Base-by-base conservation (phyloP, 2,329 filamentous ascomycete species). In the Thelonectria rubi region DNA sequence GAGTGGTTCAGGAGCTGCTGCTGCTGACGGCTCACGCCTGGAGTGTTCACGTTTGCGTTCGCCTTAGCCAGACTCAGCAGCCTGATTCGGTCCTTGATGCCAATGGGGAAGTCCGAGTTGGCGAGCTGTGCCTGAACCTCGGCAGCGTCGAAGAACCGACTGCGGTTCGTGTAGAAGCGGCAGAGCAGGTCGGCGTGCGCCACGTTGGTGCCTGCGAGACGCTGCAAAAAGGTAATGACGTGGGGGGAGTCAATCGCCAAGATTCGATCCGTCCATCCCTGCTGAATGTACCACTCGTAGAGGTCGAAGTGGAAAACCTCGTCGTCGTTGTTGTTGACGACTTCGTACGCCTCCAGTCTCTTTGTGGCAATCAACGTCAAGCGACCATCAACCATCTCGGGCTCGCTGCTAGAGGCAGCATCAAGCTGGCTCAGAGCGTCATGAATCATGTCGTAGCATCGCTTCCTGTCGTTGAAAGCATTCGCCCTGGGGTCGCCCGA, bases 261-360 rank as follows among this genome's bases (percentile, higher is more conserved):
- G 26, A 99, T 85, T 14, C 93, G 90, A 65, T 97, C 93, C 10
- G 88, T 91, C 88, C 92, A 94, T 17, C 91, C 90, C 74, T 94
- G 89, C 55, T 85, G 79, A 67, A 98, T 88, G 77, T 99, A 99
- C 94, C 95, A 99, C 72, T 97, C 94, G 75, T 97, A 99, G n/a
- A 99, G 84, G 71, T 92, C 93, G 63, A 92, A 96, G 75, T 98
- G 91, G 80, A 99, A 99, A 5, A 97, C 91, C 72, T 97, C 92
- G 68, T 99, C 95, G 14, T 90, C 86, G 0, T 94, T 97, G 60
- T 86, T 86, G 73, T 96, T 92, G 69, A 99, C 93, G 2, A 97
- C 91, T 46, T 89, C 87, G 77, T 98, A 97, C 0, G 95, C 94
- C 79, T 99, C 94, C 51, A 88, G 86, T 66, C 91, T 87, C 76